A percentile compares a stretch with the other conserved stretches of the same genome.
These are phyloP conservation scores for Peterozyma toletana DNA, from an alignment of 805 yeast species.

Conservation along the genomic window DNA sequence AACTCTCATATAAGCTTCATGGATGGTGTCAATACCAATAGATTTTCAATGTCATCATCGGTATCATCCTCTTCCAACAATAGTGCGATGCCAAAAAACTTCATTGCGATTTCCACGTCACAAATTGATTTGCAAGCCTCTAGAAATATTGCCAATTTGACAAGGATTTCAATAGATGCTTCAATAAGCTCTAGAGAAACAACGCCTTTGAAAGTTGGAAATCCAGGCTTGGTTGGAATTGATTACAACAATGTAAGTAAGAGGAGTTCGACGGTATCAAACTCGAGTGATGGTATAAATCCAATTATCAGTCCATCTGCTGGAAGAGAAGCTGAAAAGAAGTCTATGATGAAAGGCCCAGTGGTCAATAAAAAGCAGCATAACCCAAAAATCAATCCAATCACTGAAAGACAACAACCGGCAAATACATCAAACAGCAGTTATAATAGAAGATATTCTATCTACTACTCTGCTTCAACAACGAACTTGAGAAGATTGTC, in stretches of 20 bases:
- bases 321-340: not conserved
- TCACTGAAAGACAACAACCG: not conserved
- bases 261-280: not conserved
- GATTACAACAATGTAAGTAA: not conserved
- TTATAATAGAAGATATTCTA: not conserved
- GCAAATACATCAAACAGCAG: not conserved
- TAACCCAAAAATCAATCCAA: not conserved
- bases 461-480: not conserved
- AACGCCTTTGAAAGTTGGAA: conserved; percentile 1
- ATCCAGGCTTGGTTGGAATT: conserved; percentile 6
- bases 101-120: not conserved
- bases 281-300: not conserved
- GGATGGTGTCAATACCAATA: conserved; percentile 6
- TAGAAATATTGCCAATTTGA: not conserved
- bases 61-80: not conserved
- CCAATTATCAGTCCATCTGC: not conserved
- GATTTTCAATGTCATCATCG: conserved; percentile 1
- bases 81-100: too few species aligned
- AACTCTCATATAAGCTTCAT: not conserved
- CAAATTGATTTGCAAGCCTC: not conserved
- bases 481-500: not conserved
- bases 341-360: not conserved
- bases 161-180: conserved; percentile 6
- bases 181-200: conserved; percentile 3
- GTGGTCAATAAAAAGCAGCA: too few species aligned